phyloP scores from a whole-genome alignment of 139 green algal species.

The Pseudopediastrum boryanum region DNA sequence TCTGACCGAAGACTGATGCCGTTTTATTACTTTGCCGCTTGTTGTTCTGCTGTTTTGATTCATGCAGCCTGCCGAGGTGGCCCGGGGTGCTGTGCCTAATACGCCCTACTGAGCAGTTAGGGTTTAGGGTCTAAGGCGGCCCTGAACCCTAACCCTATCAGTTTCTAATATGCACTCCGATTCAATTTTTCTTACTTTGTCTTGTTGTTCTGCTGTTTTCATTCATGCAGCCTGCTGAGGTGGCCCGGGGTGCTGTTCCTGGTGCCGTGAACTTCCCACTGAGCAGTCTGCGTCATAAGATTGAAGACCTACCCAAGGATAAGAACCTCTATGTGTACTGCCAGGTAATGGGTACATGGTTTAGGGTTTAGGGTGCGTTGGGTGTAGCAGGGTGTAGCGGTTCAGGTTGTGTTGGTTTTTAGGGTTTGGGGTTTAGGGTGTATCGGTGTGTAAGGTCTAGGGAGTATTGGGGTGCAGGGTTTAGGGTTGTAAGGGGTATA shows the following conservation, averaged over 20 bases:
- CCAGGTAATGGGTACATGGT: slow-evolving; percentile 32
- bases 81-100: slow-evolving; percentile 40
- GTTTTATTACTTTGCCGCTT: not conserved
- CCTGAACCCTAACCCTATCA: too few relatives aligned
- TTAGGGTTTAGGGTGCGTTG: too few relatives aligned
- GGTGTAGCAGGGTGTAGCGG: too few relatives aligned
- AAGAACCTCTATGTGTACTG: slow-evolving; percentile 59
- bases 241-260: slow-evolving; percentile 37
- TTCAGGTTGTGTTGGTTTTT: too few relatives aligned
- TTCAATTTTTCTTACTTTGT: not conserved
- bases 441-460: too few relatives aligned
- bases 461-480: too few relatives aligned
- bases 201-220: not conserved
- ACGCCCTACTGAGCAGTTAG: slow-evolving; percentile 58
- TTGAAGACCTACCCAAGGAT: slow-evolving; percentile 42
- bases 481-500: too few relatives aligned
- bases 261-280: slow-evolving; percentile 63
- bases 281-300: slow-evolving; percentile 38
- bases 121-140: slow-evolving; percentile 37
- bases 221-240: slow-evolving; percentile 38
- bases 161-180: too few relatives aligned
- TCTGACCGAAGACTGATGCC: too few relatives aligned
- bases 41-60: too few relatives aligned
- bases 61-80: slow-evolving; percentile 38
- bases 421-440: too few relatives aligned